Evolutionary conservation across 2,329 filamentous ascomycete species (phyloP).

Genomic region (Ilyonectria sp.): DNA sequence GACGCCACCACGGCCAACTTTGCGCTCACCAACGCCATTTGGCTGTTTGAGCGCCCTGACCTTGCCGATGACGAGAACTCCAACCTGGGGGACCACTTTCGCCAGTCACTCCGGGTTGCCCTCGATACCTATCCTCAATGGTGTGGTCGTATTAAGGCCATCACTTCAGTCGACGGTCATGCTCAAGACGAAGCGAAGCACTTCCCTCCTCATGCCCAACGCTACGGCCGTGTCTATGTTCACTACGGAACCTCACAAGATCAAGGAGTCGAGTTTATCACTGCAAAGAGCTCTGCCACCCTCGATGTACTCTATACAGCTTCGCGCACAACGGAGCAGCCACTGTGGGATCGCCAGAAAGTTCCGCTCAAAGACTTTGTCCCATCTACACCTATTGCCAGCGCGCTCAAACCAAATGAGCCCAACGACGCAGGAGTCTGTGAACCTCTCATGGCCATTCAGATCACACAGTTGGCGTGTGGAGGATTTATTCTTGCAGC

Average conservation of each 20-base stretch:
- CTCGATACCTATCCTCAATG: constrained; percentile 41
- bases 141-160: constrained; percentile 37
- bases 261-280: constrained; percentile 41
- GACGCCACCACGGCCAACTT: constrained; percentile 45
- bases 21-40: constrained; percentile 40
- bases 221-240: constrained; percentile 41
- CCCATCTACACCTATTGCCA: constrained; percentile 9
- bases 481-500: constrained; percentile 39
- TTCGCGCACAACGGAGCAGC: constrained; percentile 9
- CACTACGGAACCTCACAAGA: constrained; percentile 36
- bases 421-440: neutral
- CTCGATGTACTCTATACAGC: constrained; percentile 32
- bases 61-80: neutral
- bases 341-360: constrained; percentile 32
- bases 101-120: constrained; percentile 21
- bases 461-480: constrained; percentile 41
- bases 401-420: neutral
- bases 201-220: constrained; percentile 39
- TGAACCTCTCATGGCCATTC: constrained; percentile 37
- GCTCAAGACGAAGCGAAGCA: constrained; percentile 21
- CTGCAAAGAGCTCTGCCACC: constrained; percentile 27
- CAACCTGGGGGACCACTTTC: constrained; percentile 23
- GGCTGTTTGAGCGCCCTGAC: constrained; percentile 37
- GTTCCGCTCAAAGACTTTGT: constrained; percentile 28
- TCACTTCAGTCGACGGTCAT: constrained; percentile 27